Base-by-base conservation (phyloP, 352 stramenopile genomes). In the Globisporangium apiculatum region DNA sequence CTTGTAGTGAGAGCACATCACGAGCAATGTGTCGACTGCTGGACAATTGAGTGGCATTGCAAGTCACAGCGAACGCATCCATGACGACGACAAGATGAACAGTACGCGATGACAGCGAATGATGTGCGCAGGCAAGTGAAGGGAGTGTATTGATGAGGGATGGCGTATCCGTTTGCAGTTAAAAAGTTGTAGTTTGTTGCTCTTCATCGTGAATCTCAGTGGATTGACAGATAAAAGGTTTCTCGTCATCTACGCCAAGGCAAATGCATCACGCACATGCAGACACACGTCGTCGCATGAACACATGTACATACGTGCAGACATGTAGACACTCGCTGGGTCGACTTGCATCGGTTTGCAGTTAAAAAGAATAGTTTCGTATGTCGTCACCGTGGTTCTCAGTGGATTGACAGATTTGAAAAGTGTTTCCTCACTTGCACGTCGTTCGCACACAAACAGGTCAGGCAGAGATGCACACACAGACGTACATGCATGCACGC, bases 291-390 rank as follows among this genome's bases (percentile, higher is more conserved):
- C 24, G 24, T 31, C 2, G 24, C 2, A 31, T 31, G 24, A 31
- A 64, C 12, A 69, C 41, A 40, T n/a, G 17, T 17, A 45, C 38
- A 48, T 37, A 37, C 40, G 43, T 36, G 35, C 36, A 14, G 3
- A 17, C 6, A 52, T 53, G 31, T 11, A 50, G 36, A 15, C 3
- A 55, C 40, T 45, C 0, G n/a, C 7, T 11, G 17, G n/a, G 47
- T 31, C 48, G 42, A 55, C 51, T 65, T 68, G 65, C 65, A 85
- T 90, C 77, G 66, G 79, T 73, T 89, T 89, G 83, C 83, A 91
- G 79, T 91, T 90, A 89, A 93, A 93, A 93, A 89, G 78, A 70
- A 62, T 69, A 74, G 63, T 69, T 89, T 90, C 61, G 55, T 70
- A 75, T 57, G 69, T 93, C 81, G 76, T 87, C 80, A 90, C 60